These are phyloP conservation scores for Coemansia biformis DNA, from an alignment of 192 early-diverging fungal genomes.

Conservation along the genomic window DNA sequence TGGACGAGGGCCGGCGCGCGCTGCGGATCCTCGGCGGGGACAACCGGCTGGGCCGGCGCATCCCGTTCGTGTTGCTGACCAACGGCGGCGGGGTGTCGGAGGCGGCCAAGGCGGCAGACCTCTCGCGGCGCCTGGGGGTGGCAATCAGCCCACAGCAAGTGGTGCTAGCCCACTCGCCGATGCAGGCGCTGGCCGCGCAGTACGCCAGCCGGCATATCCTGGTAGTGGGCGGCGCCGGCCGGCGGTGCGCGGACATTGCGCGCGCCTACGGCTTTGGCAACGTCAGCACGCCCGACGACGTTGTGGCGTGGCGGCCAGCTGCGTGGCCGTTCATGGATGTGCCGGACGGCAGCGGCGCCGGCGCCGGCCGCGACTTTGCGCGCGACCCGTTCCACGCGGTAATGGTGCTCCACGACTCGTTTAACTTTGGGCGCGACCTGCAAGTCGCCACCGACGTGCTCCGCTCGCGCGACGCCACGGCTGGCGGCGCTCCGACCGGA, in stretches of 20 bases:
- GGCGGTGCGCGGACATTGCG: conserved; percentile 59
- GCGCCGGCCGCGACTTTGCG: conserved; percentile 20
- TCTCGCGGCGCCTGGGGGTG: conserved; percentile 55
- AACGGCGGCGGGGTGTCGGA: conserved; percentile 86
- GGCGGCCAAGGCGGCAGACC: conserved; percentile 61
- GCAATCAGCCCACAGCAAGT: conserved; percentile 61
- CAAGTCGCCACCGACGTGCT: conserved; percentile 75
- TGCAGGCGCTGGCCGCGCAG: conserved; percentile 58
- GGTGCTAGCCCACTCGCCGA: conserved; percentile 84
- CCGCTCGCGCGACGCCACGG: conserved; percentile 52
- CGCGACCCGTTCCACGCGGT: conserved; percentile 59
- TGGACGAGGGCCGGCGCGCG: conserved; percentile 64
- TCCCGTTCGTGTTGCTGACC: conserved; percentile 77
- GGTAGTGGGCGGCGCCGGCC: conserved; percentile 65
- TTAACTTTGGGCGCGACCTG: conserved; percentile 83
- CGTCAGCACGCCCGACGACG: conserved; percentile 62
- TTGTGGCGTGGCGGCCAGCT: conserved; percentile 57
- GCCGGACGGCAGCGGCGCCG: neutral
- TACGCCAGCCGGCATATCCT: conserved; percentile 65
- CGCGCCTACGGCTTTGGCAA: conserved; percentile 65
- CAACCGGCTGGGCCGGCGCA: conserved; percentile 44
- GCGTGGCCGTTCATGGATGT: conserved; percentile 63
- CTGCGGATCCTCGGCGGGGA: conserved; percentile 62
- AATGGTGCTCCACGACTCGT: conserved; percentile 83
- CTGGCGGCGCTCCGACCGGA: conserved; percentile 53